phyloP scores from a whole-genome alignment of 768 basidiomycete genomes.

The Dentipellis sp. region DNA sequence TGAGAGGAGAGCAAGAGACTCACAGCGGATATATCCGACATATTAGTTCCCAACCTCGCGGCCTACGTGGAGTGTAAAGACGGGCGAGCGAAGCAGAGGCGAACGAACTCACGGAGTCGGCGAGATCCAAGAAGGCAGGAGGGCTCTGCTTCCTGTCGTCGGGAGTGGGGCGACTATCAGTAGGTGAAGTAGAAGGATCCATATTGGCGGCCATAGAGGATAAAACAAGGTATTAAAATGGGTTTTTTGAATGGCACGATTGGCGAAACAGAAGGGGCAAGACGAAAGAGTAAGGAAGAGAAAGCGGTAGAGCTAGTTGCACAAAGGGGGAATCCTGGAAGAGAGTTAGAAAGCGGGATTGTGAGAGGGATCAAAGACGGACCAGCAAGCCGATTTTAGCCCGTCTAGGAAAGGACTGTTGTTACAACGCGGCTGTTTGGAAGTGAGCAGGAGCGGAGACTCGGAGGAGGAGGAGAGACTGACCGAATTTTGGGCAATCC shows the following conservation, averaged over 20 bases:
- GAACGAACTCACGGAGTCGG: constrained; percentile 68
- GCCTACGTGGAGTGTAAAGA: constrained; percentile 34
- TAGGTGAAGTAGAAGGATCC: constrained; percentile 65
- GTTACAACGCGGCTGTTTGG: constrained; percentile 57
- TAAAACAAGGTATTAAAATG: constrained; percentile 26
- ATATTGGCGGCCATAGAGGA: constrained; percentile 58
- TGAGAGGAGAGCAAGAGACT: constrained; percentile 24
- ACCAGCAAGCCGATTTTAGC: constrained; percentile 70
- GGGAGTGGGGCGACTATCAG: constrained; percentile 58
- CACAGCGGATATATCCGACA: constrained; percentile 81
- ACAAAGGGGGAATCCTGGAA: constrained; percentile 50
- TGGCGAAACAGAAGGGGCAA: constrained; percentile 31
- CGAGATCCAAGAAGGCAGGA: constrained; percentile 88
- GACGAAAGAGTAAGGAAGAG: constrained; percentile 33
- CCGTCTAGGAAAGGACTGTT: constrained; percentile 70
- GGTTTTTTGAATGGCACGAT: constrained; percentile 46
- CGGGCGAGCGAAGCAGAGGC: constrained; percentile 5
- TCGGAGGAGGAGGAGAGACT: constrained; percentile 1
- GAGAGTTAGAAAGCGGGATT: constrained; percentile 19
- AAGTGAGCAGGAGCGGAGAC: constrained; percentile 3
- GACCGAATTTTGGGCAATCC: constrained; percentile 8
- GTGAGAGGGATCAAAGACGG: constrained; percentile 16
- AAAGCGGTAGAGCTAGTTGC: constrained; percentile 42
- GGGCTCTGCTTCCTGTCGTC: constrained; percentile 81
- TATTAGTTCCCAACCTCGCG: constrained; percentile 77